These are phyloP conservation scores for Imleria badia DNA, from an alignment of 768 basidiomycete species.

Conservation along the genomic window DNA sequence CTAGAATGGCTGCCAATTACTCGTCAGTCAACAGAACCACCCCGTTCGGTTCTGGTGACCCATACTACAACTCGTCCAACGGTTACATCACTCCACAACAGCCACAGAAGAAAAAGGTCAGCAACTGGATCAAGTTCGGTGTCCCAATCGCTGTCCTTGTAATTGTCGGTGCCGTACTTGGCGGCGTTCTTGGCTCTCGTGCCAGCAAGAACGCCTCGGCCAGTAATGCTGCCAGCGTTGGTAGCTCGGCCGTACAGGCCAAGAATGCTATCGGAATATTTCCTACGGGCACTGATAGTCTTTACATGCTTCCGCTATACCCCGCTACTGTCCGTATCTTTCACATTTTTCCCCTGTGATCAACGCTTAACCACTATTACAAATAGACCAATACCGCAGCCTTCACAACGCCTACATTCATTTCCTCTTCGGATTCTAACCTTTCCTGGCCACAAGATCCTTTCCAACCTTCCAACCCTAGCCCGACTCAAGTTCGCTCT, in stretches of 20 bases:
- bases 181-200: conserved; percentile 76
- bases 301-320: conserved; percentile 81
- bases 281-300: conserved; percentile 75
- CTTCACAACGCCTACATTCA: conserved; percentile 72
- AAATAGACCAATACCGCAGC: conserved; percentile 71
- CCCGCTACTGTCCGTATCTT: conserved; percentile 74
- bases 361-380: not conserved
- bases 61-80: conserved; percentile 67
- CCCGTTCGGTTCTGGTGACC: conserved; percentile 63
- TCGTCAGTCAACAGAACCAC: conserved; percentile 33
- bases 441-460: conserved; percentile 81
- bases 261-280: conserved; percentile 65
- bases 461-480: conserved; percentile 64
- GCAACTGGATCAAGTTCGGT: conserved; percentile 77
- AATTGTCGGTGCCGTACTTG: conserved; percentile 67
- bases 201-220: conserved; percentile 39
- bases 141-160: conserved; percentile 64
- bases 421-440: conserved; percentile 47
- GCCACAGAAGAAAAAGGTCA: conserved; percentile 50
- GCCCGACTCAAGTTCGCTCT: conserved; percentile 58
- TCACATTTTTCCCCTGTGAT: not conserved
- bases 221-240: conserved; percentile 22
- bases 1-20: conserved; percentile 42
- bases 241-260: conserved; percentile 55
- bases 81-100: conserved; percentile 59